phyloP scores from a whole-genome alignment of 768 basidiomycete genomes.

The Sporobolomyces roseus region DNA sequence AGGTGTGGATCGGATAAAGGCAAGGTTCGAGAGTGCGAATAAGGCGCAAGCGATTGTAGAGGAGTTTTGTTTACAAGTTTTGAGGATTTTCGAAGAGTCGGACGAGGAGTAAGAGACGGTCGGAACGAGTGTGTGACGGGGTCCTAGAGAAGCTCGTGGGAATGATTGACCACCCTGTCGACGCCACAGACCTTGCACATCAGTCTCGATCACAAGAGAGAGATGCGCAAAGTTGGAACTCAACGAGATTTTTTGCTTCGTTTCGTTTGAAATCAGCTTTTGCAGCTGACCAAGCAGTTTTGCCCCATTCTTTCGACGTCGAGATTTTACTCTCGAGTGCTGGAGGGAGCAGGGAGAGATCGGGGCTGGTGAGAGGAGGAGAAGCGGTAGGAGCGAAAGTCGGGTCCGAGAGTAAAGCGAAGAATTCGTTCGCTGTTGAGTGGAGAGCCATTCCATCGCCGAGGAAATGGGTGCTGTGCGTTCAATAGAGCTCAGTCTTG shows the following conservation, averaged over 20 bases:
- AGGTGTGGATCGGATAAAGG: constrained; percentile 60
- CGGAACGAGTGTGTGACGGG: constrained; percentile 61
- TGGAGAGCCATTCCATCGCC: constrained; percentile 86
- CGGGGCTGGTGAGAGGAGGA: not conserved
- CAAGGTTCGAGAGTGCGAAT: constrained; percentile 71
- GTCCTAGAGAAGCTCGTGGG: constrained; percentile 52
- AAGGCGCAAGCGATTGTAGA: constrained; percentile 71
- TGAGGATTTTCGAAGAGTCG: constrained; percentile 62
- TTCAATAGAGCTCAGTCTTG: not conserved
- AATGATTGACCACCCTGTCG: constrained; percentile 70
- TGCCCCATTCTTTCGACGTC: constrained; percentile 45
- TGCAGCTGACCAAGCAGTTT: constrained; percentile 54
- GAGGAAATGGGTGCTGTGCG: constrained; percentile 69
- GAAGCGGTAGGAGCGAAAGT: not conserved
- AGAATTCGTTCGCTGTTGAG: constrained; percentile 74
- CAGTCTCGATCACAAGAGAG: not conserved
- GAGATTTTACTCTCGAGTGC: constrained; percentile 59
- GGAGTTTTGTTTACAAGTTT: constrained; percentile 65
- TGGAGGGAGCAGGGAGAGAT: constrained; percentile 48
- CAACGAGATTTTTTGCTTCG: constrained; percentile 60
- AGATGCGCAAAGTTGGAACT: constrained; percentile 34
- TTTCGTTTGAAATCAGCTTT: constrained; percentile 59
- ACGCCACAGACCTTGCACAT: not conserved
- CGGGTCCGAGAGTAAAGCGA: constrained; percentile 56
- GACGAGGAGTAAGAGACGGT: constrained; percentile 60